Percentiles rank a stretch among this genome's conserved stretches.
phyloP scores from a whole-genome alignment of 805 yeast genomes.

The Myxozyma mucilagina region DNA sequence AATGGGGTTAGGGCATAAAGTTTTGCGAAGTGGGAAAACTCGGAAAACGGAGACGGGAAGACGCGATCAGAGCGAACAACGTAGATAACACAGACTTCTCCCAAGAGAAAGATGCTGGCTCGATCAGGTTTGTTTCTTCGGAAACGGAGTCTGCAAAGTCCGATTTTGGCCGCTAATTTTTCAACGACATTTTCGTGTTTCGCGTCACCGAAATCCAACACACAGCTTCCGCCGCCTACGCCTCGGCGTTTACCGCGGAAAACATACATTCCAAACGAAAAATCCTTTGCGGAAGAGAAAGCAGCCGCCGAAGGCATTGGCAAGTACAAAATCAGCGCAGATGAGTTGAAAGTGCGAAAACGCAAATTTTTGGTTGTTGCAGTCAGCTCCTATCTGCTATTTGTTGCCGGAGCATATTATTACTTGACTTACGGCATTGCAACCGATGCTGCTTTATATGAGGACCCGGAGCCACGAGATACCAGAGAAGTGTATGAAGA shows the following conservation, averaged over 20 bases:
- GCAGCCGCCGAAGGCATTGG: neutral
- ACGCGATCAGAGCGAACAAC: neutral
- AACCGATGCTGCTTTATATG: conserved; percentile 9
- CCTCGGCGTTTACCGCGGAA: conserved; percentile 6
- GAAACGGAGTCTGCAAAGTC: too few species aligned
- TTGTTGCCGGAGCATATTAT: conserved; percentile 25
- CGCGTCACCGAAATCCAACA: neutral
- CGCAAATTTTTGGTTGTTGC: conserved; percentile 22
- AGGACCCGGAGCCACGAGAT: conserved; percentile 70
- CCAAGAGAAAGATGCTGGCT: neutral
- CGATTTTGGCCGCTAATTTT: neutral
- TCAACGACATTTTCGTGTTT: neutral
- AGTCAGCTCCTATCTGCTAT: conserved; percentile 15
- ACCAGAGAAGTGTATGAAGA: conserved; percentile 76
- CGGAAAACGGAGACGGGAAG: too few species aligned
- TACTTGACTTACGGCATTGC: conserved; percentile 10
- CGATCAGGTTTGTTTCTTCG: neutral
- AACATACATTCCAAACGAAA: neutral
- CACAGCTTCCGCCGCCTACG: conserved; percentile 21
- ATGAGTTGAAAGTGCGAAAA: conserved; percentile 16
- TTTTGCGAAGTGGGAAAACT: neutral
- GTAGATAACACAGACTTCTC: neutral
- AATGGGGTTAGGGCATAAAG: neutral
- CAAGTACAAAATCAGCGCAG: neutral
- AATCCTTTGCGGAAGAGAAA: neutral